Percentiles rank a stretch among this genome's conserved stretches.
These are phyloP conservation scores for Trypanosoma rangeli DNA, from an alignment of 208 protist species.

Conservation along the genomic window DNA sequence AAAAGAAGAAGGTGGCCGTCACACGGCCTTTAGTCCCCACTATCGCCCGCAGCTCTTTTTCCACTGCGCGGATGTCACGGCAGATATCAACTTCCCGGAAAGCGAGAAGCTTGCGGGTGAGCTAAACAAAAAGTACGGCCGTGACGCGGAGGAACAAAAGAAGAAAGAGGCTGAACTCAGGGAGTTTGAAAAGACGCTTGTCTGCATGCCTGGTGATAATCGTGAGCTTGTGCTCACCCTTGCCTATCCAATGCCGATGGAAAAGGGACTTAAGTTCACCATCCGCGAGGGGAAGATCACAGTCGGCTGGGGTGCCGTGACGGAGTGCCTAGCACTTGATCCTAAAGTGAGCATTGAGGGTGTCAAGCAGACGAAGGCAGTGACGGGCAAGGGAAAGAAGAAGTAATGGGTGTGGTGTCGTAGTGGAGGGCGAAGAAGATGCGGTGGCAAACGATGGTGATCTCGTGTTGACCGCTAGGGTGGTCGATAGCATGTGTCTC, in stretches of 20 bases:
- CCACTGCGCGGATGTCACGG: constrained; percentile 97
- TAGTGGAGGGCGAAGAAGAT: constrained; percentile 29
- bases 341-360: constrained; percentile 89
- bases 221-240: constrained; percentile 93
- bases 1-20: constrained; percentile 98
- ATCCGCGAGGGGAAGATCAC: constrained; percentile 98
- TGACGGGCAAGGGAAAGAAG: constrained; percentile 34
- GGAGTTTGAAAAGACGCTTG: constrained; percentile 88
- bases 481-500: neutral
- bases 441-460: neutral
- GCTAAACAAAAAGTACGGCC: constrained; percentile 82
- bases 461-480: neutral
- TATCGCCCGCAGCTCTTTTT: constrained; percentile 99
- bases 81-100: constrained; percentile 93
- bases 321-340: constrained; percentile 90
- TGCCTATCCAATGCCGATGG: constrained; percentile 91
- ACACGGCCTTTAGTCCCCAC: constrained; percentile 97
- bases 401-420: constrained; percentile 36
- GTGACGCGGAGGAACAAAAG: constrained; percentile 78
- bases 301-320: constrained; percentile 97
- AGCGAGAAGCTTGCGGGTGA: constrained; percentile 65
- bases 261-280: constrained; percentile 97
- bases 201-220: constrained; percentile 99
- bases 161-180: constrained; percentile 80
- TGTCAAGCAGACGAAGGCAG: constrained; percentile 30